Evolutionary conservation across 371 early-diverging fungal genomes (phyloP).

Genomic region (Circinella umbellata): DNA sequence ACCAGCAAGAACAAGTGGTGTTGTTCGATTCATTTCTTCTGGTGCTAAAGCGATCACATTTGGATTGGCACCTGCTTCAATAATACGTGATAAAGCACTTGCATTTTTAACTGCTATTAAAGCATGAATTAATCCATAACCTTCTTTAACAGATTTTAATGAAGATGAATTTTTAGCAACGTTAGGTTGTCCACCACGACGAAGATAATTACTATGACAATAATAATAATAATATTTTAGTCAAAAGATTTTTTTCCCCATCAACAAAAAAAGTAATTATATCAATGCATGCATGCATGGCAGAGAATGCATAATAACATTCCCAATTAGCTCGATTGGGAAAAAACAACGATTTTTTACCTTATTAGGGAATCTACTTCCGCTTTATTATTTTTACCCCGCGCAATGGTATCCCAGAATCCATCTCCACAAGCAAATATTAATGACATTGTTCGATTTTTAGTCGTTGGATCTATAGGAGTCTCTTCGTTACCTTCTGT

Average conservation of each 20-base stretch:
- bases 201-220: slow-evolving; percentile 40
- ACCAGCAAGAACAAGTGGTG: slow-evolving; percentile 46
- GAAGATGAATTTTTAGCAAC: slow-evolving; percentile 45
- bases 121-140: slow-evolving; percentile 50
- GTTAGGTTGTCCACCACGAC: slow-evolving; percentile 51
- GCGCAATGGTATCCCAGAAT: slow-evolving; percentile 48
- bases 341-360: slow-evolving; percentile 21
- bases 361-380: slow-evolving; percentile 35
- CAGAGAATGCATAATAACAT: not conserved
- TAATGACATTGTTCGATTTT: slow-evolving; percentile 13
- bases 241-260: too few species aligned
- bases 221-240: not conserved
- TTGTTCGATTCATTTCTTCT: slow-evolving; percentile 21
- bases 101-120: slow-evolving; percentile 38
- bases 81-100: slow-evolving; percentile 28
- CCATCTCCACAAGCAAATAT: slow-evolving; percentile 47
- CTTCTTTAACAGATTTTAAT: slow-evolving; percentile 43
- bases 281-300: not conserved
- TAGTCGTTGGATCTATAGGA: not conserved
- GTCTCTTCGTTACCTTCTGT: not conserved
- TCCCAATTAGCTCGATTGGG: not conserved
- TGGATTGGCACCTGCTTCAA: slow-evolving; percentile 44
- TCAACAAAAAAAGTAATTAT: too few species aligned
- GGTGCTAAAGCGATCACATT: slow-evolving; percentile 32
- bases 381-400: slow-evolving; percentile 31